These are phyloP conservation scores for Arthrobotrys sinensis DNA, from an alignment of 2,329 filamentous ascomycete genomes.

Conservation along the genomic window DNA sequence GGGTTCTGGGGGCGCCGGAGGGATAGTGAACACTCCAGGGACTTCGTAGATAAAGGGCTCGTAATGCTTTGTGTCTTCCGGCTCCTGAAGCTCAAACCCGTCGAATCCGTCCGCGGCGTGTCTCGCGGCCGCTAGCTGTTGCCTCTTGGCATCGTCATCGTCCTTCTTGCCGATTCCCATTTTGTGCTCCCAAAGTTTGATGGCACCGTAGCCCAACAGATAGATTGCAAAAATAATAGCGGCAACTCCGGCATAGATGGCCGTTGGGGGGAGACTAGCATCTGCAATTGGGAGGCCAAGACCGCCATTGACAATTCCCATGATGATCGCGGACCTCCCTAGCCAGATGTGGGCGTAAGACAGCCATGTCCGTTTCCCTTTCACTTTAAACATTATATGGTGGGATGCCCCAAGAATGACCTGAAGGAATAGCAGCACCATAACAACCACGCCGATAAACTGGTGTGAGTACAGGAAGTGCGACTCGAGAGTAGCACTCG, in stretches of 20 bases:
- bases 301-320: conserved; percentile 77
- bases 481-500: conserved; percentile 65
- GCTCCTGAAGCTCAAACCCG: conserved; percentile 56
- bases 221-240: conserved; percentile 49
- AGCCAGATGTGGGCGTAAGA: conserved; percentile 76
- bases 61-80: conserved; percentile 52
- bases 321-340: conserved; percentile 73
- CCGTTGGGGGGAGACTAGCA: conserved; percentile 30
- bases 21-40: conserved; percentile 54
- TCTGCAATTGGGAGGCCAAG: conserved; percentile 70
- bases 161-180: conserved; percentile 58
- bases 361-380: conserved; percentile 70
- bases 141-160: conserved; percentile 30
- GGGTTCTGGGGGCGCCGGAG: conserved; percentile 29
- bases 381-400: conserved; percentile 72
- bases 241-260: conserved; percentile 47
- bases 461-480: conserved; percentile 73
- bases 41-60: conserved; percentile 59
- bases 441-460: conserved; percentile 73
- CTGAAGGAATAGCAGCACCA: conserved; percentile 73
- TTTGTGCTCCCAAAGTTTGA: conserved; percentile 57
- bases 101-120: conserved; percentile 53
- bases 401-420: conserved; percentile 74
- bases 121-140: conserved; percentile 37
- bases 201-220: conserved; percentile 47